A percentile compares a stretch with the other conserved stretches of the same genome.
These are phyloP conservation scores for Mucor velutinosus DNA, from an alignment of 371 early-diverging fungal genomes.

Conservation along the genomic window DNA sequence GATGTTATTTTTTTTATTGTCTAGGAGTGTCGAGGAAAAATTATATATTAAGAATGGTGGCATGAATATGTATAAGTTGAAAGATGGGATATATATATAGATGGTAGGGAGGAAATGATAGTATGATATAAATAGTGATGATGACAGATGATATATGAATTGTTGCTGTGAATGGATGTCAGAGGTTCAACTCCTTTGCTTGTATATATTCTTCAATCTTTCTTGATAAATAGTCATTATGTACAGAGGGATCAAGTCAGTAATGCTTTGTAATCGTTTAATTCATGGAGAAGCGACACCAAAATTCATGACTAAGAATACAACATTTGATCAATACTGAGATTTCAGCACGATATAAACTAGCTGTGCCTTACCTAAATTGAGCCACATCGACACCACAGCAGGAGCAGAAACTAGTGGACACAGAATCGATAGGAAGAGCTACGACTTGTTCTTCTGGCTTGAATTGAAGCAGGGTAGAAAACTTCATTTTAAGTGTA, in stretches of 20 bases:
- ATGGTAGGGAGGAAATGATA: too few relatives aligned
- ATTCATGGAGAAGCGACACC: conserved; percentile 19
- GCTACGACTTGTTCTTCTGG: not conserved
- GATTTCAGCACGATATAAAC: not conserved
- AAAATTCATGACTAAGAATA: conserved; percentile 27
- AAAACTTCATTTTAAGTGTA: not conserved
- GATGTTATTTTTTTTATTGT: too few relatives aligned
- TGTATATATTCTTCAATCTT: not conserved
- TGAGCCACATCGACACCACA: conserved; percentile 29
- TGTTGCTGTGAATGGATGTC: not conserved
- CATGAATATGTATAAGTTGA: too few relatives aligned
- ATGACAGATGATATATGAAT: too few relatives aligned
- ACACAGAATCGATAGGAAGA: not conserved
- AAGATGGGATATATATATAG: too few relatives aligned
- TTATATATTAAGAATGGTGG: too few relatives aligned
- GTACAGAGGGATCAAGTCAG: not conserved
- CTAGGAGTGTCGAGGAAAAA: too few relatives aligned
- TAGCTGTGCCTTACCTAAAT: conserved; percentile 18
- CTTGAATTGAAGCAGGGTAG: not conserved
- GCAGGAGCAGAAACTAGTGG: conserved; percentile 18
- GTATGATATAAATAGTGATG: too few relatives aligned
- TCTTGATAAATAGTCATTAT: not conserved
- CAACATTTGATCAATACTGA: not conserved
- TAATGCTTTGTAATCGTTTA: not conserved
- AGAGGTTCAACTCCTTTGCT: not conserved